phyloP scores from a whole-genome alignment of 2,329 filamentous ascomycete species.

The Aspergillus fijiensis region DNA sequence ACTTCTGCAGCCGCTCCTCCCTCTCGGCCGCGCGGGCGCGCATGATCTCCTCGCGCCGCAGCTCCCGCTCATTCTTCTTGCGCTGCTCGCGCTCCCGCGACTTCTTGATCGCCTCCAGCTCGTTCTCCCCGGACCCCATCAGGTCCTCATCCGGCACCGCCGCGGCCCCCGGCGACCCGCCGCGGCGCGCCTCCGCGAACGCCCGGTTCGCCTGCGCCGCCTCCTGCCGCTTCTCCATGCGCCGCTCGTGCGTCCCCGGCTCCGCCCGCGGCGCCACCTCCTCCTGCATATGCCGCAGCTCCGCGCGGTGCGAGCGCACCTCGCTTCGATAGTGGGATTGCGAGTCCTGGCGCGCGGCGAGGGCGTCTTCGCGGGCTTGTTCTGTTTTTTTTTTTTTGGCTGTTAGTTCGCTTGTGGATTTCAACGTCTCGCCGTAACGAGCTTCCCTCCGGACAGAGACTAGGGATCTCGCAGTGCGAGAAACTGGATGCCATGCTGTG shows the following conservation, averaged over 20 bases:
- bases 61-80: conserved; percentile 80
- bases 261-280: conserved; percentile 82
- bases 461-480: too few relatives aligned
- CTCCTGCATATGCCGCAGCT: conserved; percentile 51
- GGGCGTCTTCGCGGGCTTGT: conserved; percentile 32
- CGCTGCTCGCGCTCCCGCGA: conserved; percentile 64
- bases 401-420: too few relatives aligned
- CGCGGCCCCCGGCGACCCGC: conserved; percentile 59
- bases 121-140: conserved; percentile 64
- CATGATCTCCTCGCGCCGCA: conserved; percentile 76
- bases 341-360: conserved; percentile 29
- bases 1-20: conserved; percentile 69
- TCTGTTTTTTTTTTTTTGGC: conserved; percentile 18
- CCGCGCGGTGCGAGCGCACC: conserved; percentile 50
- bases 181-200: conserved; percentile 61
- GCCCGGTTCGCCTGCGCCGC: conserved; percentile 69
- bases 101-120: conserved; percentile 63
- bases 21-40: conserved; percentile 74
- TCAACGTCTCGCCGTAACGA: too few relatives aligned
- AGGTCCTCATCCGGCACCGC: conserved; percentile 73
- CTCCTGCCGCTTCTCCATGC: conserved; percentile 80
- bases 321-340: conserved; percentile 46
- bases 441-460: too few relatives aligned
- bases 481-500: too few relatives aligned
- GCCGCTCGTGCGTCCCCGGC: conserved; percentile 75